These are phyloP conservation scores for Marchantia paleacea DNA, from an alignment of 225 moss, liverwort and hornwort genomes.

Conservation along the genomic window DNA sequence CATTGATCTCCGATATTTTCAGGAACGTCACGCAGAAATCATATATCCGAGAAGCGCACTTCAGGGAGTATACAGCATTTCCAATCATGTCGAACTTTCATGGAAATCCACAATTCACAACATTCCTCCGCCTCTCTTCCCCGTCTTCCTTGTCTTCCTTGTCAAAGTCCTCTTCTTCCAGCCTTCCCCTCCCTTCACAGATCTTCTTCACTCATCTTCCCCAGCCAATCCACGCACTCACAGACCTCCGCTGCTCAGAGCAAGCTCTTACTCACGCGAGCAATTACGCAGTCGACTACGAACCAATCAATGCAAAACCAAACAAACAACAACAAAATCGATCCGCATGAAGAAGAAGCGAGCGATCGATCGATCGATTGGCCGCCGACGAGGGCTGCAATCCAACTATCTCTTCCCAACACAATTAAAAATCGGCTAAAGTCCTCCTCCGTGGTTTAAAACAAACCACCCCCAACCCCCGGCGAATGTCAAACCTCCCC, in stretches of 20 bases:
- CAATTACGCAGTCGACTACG: neutral
- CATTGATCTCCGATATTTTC: constrained; percentile 57
- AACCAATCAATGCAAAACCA: neutral
- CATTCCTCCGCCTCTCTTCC: constrained; percentile 3
- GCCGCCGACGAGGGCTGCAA: neutral
- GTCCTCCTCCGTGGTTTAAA: constrained; percentile 12
- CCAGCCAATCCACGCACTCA: neutral
- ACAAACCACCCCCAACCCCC: neutral
- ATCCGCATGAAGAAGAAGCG: neutral
- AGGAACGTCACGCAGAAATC: constrained; percentile 66
- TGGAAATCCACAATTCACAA: constrained; percentile 16
- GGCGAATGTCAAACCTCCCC: neutral
- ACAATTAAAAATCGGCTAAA: constrained; percentile 18
- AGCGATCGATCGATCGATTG: neutral
- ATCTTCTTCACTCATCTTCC: neutral
- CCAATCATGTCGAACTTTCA: constrained; percentile 34
- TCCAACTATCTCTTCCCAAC: neutral
- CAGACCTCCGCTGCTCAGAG: neutral
- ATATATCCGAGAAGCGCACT: constrained; percentile 30
- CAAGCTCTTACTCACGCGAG: neutral
- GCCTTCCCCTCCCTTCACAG: neutral
- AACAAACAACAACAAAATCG: neutral
- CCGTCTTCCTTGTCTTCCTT: neutral
- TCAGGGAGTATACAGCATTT: constrained; percentile 22
- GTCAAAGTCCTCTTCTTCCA: neutral